Percentiles rank a stretch among this genome's conserved stretches.
Evolutionary conservation across 768 basidiomycete genomes (phyloP).

Genomic region (Hemileccinum impolitum): DNA sequence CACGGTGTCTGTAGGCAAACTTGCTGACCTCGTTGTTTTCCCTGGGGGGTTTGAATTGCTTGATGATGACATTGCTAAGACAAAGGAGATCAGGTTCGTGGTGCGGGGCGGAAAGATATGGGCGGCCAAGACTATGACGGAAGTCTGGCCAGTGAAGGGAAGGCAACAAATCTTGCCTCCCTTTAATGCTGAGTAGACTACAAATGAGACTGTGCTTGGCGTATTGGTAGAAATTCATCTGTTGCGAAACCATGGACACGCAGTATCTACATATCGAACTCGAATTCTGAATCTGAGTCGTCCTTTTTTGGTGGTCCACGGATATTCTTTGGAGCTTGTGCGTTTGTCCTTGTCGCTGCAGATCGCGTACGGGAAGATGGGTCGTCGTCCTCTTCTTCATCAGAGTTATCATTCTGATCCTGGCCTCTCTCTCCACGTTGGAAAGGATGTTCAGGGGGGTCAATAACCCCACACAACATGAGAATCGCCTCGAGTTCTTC

Average conservation of each 20-base stretch:
- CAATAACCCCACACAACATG: slow-evolving; percentile 61
- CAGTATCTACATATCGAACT: slow-evolving; percentile 56
- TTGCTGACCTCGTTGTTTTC: slow-evolving; percentile 70
- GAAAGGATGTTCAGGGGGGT: slow-evolving; percentile 48
- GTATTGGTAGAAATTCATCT: background rate
- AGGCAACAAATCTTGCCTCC: slow-evolving; percentile 53
- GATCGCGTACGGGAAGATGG: slow-evolving; percentile 56
- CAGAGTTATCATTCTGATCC: slow-evolving; percentile 39
- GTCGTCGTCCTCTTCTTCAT: slow-evolving; percentile 47
- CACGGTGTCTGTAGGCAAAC: slow-evolving; percentile 59
- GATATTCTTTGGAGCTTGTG: slow-evolving; percentile 51
- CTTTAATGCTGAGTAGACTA: slow-evolving; percentile 45
- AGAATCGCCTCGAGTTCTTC: slow-evolving; percentile 72
- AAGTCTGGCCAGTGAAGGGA: slow-evolving; percentile 69
- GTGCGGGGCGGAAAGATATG: slow-evolving; percentile 67
- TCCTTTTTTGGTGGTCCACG: slow-evolving; percentile 48
- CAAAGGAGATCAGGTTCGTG: slow-evolving; percentile 53
- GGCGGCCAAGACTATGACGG: slow-evolving; percentile 63
- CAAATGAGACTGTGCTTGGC: background rate
- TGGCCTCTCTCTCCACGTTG: slow-evolving; percentile 22
- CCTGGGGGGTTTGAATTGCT: slow-evolving; percentile 59
- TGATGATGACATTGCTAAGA: slow-evolving; percentile 46
- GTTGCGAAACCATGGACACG: background rate
- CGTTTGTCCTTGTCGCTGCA: slow-evolving; percentile 54
- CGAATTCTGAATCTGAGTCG: slow-evolving; percentile 78